A percentile compares a stretch with the other conserved stretches of the same genome.
Evolutionary conservation across 768 basidiomycete genomes (phyloP).

Genomic region (Leccinum fibrillosum): DNA sequence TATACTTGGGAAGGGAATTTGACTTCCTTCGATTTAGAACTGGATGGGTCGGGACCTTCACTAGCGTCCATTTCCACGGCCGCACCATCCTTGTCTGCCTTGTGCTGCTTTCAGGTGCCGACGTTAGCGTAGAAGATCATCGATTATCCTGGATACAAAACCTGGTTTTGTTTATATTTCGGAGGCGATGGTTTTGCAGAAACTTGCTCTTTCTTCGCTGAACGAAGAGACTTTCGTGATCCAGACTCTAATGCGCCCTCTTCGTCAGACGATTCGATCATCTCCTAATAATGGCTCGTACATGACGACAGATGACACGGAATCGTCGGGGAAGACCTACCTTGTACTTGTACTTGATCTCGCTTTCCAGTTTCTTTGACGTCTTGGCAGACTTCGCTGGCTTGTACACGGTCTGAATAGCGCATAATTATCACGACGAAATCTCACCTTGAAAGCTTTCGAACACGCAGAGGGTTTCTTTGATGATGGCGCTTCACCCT

Average conservation of each 20-base stretch:
- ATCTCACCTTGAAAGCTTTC: slow-evolving; percentile 12
- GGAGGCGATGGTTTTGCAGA: slow-evolving; percentile 3
- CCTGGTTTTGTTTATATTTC: slow-evolving; percentile 15
- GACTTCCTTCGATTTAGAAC: slow-evolving; percentile 4
- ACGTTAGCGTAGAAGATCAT: neutral
- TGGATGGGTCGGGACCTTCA: slow-evolving; percentile 11
- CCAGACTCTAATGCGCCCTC: slow-evolving; percentile 14
- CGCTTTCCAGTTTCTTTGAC: slow-evolving; percentile 20
- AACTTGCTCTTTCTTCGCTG: slow-evolving; percentile 8
- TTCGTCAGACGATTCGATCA: slow-evolving; percentile 30
- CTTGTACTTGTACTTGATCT: slow-evolving; percentile 25
- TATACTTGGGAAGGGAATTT: too few relatives aligned
- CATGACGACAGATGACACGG: neutral
- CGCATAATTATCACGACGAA: neutral
- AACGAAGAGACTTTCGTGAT: neutral
- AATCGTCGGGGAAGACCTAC: slow-evolving; percentile 4
- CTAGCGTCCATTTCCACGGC: slow-evolving; percentile 10
- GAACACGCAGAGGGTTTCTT: slow-evolving; percentile 13
- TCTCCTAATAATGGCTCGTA: slow-evolving; percentile 13
- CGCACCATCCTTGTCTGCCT: slow-evolving; percentile 1
- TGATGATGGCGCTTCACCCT: neutral
- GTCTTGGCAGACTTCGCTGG: slow-evolving; percentile 6
- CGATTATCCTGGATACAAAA: neutral
- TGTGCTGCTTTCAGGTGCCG: neutral
- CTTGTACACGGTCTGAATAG: slow-evolving; percentile 4